A percentile compares a stretch with the other conserved stretches of the same genome.
phyloP scores from a whole-genome alignment of 1,284 basidiomycete species.

The Trichosporon ovoides region DNA sequence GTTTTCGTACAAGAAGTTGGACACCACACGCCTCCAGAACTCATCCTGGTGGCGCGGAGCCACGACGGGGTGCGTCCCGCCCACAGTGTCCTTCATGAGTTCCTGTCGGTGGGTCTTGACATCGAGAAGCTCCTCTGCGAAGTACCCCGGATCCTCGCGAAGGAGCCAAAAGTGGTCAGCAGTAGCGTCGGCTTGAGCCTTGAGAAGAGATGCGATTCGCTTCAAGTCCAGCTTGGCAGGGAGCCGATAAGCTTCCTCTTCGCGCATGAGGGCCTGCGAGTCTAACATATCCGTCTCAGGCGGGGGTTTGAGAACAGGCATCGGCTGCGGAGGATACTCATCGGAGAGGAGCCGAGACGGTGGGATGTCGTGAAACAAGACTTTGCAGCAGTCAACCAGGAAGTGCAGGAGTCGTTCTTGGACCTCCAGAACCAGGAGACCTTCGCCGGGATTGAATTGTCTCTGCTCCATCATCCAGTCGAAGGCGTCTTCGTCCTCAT shows the following conservation, averaged over 20 bases:
- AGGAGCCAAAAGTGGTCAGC: slow-evolving; percentile 6
- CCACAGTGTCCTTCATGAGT: neutral
- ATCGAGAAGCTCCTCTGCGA: slow-evolving; percentile 5
- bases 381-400: slow-evolving; percentile 7
- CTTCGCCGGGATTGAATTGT: slow-evolving; percentile 5
- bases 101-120: neutral
- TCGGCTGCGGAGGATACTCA: slow-evolving; percentile 1
- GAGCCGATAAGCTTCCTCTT: slow-evolving; percentile 1
- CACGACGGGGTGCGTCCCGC: neutral
- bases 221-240: slow-evolving; percentile 1
- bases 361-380: slow-evolving; percentile 6
- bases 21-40: neutral
- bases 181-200: neutral
- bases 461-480: neutral
- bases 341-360: neutral
- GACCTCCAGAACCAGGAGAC: slow-evolving; percentile 3
- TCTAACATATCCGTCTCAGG: neutral
- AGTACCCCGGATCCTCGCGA: slow-evolving; percentile 8
- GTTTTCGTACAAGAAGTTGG: neutral
- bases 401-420: slow-evolving; percentile 2
- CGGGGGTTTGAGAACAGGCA: neutral
- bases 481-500: neutral
- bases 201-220: neutral
- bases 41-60: neutral
- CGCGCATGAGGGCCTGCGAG: slow-evolving; percentile 1